These are phyloP conservation scores for Ecytonucleospora hepatopenaei DNA, from an alignment of 371 early-diverging fungal genomes.

Conservation along the genomic window DNA sequence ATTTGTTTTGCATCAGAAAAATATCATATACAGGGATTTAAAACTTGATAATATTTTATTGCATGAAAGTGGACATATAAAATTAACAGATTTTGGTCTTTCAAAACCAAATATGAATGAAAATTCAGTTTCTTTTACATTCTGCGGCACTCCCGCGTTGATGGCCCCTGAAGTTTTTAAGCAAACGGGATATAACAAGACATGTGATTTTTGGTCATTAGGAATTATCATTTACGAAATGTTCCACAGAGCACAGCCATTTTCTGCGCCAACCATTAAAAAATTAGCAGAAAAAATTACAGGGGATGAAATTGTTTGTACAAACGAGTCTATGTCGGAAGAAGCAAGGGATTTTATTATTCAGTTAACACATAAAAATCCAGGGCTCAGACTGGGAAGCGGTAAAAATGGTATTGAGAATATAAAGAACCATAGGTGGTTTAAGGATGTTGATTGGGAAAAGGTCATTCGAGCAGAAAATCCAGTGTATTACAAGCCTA, in stretches of 20 bases:
- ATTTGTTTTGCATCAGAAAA: slow-evolving; percentile 78
- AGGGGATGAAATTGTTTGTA: slow-evolving; percentile 41
- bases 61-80: slow-evolving; percentile 70
- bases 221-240: slow-evolving; percentile 94
- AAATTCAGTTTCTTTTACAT: slow-evolving; percentile 72
- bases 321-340: slow-evolving; percentile 75
- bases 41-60: slow-evolving; percentile 82
- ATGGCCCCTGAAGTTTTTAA: slow-evolving; percentile 82
- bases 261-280: slow-evolving; percentile 32
- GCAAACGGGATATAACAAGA: slow-evolving; percentile 79
- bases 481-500: background rate
- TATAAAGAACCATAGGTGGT: slow-evolving; percentile 70
- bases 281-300: background rate
- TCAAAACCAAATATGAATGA: slow-evolving; percentile 75
- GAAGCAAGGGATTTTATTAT: slow-evolving; percentile 57
- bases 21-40: slow-evolving; percentile 92
- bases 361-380: slow-evolving; percentile 63
- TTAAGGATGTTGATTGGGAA: slow-evolving; percentile 70
- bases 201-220: slow-evolving; percentile 93
- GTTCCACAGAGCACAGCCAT: slow-evolving; percentile 74
- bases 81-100: slow-evolving; percentile 86
- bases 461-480: slow-evolving; percentile 56
- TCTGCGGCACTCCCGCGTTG: slow-evolving; percentile 87
- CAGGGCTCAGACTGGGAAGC: slow-evolving; percentile 64
- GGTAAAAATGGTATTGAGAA: slow-evolving; percentile 60